Conservation (phyloP, 2,329 filamentous ascomycete species). For the Ambrosiella cleistominuta region DNA sequence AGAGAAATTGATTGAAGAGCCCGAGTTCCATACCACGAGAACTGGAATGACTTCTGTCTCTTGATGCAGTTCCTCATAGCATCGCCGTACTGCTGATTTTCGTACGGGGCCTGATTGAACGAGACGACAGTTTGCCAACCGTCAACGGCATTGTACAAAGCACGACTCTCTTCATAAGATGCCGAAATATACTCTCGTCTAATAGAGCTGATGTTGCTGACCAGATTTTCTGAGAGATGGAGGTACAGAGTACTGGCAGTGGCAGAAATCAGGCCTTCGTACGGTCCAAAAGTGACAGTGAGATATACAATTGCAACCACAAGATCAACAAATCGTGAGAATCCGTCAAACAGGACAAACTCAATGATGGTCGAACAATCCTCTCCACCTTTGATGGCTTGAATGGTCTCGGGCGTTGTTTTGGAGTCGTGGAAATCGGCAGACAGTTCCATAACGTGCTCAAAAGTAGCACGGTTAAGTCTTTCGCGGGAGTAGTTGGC, state of each 20-base stretch:
- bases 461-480: conserved; percentile 36
- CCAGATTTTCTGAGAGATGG: conserved; percentile 34
- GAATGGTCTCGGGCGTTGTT: conserved; percentile 39
- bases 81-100: conserved; percentile 34
- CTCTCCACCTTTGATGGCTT: conserved; percentile 37
- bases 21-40: conserved; percentile 14
- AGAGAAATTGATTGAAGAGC: conserved; percentile 44
- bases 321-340: conserved; percentile 44
- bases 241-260: conserved; percentile 40
- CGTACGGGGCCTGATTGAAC: conserved; percentile 41
- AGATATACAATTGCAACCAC: conserved; percentile 41
- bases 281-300: conserved; percentile 38
- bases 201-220: conserved; percentile 30
- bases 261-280: conserved; percentile 44
- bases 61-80: conserved; percentile 23
- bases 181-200: conserved; percentile 34
- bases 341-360: conserved; percentile 37
- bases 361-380: conserved; percentile 39
- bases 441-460: conserved; percentile 42
- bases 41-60: conserved; percentile 7
- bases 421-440: conserved; percentile 45
- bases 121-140: conserved; percentile 42
- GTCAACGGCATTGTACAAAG: conserved; percentile 37
- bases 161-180: conserved; percentile 36
- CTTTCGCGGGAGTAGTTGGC: conserved; percentile 38